phyloP scores from a whole-genome alignment of 768 basidiomycete genomes.

The Phylloporus arenicola region DNA sequence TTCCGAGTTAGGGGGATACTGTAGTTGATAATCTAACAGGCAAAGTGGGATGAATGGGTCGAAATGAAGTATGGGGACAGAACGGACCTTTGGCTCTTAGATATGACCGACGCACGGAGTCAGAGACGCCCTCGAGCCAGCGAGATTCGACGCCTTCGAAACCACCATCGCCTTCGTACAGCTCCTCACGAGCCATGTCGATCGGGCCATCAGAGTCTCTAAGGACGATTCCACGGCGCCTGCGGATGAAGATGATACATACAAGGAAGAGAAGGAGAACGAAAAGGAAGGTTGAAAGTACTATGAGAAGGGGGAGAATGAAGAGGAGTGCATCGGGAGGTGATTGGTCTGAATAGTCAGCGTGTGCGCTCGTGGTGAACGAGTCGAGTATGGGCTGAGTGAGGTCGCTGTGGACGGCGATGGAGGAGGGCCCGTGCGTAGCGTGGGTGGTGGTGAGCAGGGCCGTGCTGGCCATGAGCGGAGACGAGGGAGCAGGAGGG shows the following conservation, averaged over 20 bases:
- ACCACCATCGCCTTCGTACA: slow-evolving; percentile 87
- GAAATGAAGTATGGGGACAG: slow-evolving; percentile 2
- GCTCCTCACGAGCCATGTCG: slow-evolving; percentile 88
- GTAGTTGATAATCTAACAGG: slow-evolving; percentile 67
- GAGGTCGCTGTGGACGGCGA: slow-evolving; percentile 3
- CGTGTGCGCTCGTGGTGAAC: not conserved
- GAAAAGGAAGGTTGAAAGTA: slow-evolving; percentile 88
- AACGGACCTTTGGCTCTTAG: slow-evolving; percentile 78
- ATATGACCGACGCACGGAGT: slow-evolving; percentile 65
- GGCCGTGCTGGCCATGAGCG: slow-evolving; percentile 8
- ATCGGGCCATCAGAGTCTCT: slow-evolving; percentile 88
- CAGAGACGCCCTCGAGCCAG: slow-evolving; percentile 84
- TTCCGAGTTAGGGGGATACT: slow-evolving; percentile 93
- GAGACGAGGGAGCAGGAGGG: not conserved
- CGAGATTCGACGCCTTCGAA: slow-evolving; percentile 87
- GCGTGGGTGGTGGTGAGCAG: not conserved
- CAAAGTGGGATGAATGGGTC: slow-evolving; percentile 2
- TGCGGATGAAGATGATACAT: slow-evolving; percentile 79
- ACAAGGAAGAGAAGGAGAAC: slow-evolving; percentile 88
- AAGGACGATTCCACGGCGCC: slow-evolving; percentile 70
- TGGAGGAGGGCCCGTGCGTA: slow-evolving; percentile 4
- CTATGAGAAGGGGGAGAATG: slow-evolving; percentile 89
- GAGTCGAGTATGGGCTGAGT: slow-evolving; percentile 2
- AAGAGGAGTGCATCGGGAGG: slow-evolving; percentile 69
- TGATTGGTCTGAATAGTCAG: slow-evolving; percentile 21